phyloP scores from a whole-genome alignment of 495 filamentous ascomycete species.

The Xylaria bambusicola region DNA sequence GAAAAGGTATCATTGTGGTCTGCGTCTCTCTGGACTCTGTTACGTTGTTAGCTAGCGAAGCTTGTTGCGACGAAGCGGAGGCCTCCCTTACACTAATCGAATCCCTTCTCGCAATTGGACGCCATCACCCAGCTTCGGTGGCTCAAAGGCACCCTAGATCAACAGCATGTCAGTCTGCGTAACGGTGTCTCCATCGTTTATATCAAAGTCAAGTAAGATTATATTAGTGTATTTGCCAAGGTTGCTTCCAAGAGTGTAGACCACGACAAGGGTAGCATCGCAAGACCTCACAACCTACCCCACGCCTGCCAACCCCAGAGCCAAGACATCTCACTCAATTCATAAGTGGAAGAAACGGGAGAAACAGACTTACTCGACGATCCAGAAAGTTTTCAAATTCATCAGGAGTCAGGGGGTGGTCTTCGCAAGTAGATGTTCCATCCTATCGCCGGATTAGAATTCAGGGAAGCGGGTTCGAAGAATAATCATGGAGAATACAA shows the following conservation, averaged over 20 bases:
- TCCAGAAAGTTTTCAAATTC: conserved; percentile 58
- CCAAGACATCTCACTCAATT: background rate
- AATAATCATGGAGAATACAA: too few relatives aligned
- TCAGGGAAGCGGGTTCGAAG: too few relatives aligned
- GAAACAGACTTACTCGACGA: conserved; percentile 40
- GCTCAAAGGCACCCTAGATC: conserved; percentile 50
- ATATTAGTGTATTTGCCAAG: background rate
- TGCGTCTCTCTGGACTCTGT: conserved; percentile 54
- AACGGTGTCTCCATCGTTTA: too few relatives aligned
- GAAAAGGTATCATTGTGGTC: conserved; percentile 53
- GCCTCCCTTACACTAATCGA: conserved; percentile 49
- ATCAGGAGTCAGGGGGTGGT: conserved; percentile 49
- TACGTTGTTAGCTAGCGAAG: conserved; percentile 15
- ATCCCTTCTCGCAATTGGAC: conserved; percentile 47
- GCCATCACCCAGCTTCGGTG: conserved; percentile 40
- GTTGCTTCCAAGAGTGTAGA: background rate
- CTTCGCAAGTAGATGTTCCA: conserved; percentile 38
- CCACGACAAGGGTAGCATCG: background rate
- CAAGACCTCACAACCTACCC: background rate
- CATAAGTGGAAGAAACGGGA: background rate
- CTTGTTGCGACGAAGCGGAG: background rate
- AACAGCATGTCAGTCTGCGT: background rate
- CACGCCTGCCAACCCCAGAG: background rate
- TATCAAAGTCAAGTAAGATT: too few relatives aligned
- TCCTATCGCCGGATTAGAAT: conserved; percentile 7